phyloP scores from a whole-genome alignment of 192 early-diverging fungal genomes.

The Cladochytrium replicatum region DNA sequence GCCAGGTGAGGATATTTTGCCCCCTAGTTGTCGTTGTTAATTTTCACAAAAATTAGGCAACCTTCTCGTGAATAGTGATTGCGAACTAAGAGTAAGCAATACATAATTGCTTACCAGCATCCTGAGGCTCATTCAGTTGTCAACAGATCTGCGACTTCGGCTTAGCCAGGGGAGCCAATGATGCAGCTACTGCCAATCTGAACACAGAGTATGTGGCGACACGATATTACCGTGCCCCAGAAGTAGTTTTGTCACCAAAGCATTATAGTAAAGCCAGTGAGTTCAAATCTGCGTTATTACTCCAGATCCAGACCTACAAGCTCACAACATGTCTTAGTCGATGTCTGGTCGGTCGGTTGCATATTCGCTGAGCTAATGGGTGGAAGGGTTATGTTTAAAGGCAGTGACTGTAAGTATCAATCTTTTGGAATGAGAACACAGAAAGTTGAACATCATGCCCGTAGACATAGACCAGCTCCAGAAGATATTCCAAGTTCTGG shows the following conservation, averaged over 20 bases:
- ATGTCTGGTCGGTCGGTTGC: slow-evolving; percentile 98
- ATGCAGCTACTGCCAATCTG: slow-evolving; percentile 18
- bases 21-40: too few relatives aligned
- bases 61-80: slow-evolving; percentile 45
- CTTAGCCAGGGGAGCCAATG: slow-evolving; percentile 34
- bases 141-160: slow-evolving; percentile 47
- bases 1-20: slow-evolving; percentile 42
- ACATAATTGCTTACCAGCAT: too few relatives aligned
- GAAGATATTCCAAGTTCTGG: slow-evolving; percentile 89
- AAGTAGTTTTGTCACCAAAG: slow-evolving; percentile 43
- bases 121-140: not conserved
- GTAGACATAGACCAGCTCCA: slow-evolving; percentile 90
- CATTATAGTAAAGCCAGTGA: slow-evolving; percentile 46
- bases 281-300: not conserved
- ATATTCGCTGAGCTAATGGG: slow-evolving; percentile 93
- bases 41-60: slow-evolving; percentile 22
- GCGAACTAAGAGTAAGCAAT: slow-evolving; percentile 31
- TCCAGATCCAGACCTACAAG: too few relatives aligned
- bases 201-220: slow-evolving; percentile 53
- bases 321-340: too few relatives aligned
- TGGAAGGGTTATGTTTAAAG: slow-evolving; percentile 47
- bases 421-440: not conserved
- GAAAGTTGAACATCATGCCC: not conserved
- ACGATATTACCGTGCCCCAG: slow-evolving; percentile 46
- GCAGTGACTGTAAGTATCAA: slow-evolving; percentile 42